These are phyloP conservation scores for Pestalotiopsis sp. DNA, from an alignment of 2,329 filamentous ascomycete species.

Conservation along the genomic window DNA sequence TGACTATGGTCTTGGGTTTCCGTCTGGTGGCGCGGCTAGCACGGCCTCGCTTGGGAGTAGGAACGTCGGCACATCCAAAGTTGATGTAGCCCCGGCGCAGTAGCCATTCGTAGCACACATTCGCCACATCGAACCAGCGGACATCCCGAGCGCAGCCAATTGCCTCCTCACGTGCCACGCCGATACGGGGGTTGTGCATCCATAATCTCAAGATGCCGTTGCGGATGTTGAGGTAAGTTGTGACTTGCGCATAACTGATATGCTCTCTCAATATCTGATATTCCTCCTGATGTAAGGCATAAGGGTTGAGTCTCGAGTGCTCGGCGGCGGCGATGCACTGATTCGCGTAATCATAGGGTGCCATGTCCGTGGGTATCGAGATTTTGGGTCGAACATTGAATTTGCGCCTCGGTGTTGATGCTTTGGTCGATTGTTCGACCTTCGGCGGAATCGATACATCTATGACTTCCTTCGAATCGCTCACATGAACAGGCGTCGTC, in stretches of 20 bases:
- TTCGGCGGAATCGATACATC: slow-evolving; percentile 16
- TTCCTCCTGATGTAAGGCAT: slow-evolving; percentile 82
- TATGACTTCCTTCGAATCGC: slow-evolving; percentile 35
- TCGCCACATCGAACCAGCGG: slow-evolving; percentile 87
- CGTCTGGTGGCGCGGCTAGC: slow-evolving; percentile 44
- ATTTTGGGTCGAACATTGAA: slow-evolving; percentile 73
- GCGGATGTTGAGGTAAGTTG: slow-evolving; percentile 92
- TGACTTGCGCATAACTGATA: slow-evolving; percentile 87
- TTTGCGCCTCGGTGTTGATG: slow-evolving; percentile 32
- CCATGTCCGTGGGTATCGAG: slow-evolving; percentile 78
- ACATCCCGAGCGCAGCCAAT: slow-evolving; percentile 86
- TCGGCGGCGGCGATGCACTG: slow-evolving; percentile 91
- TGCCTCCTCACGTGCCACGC: slow-evolving; percentile 82
- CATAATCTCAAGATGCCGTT: slow-evolving; percentile 92
- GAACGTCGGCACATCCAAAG: slow-evolving; percentile 85
- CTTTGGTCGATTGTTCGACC: slow-evolving; percentile 19
- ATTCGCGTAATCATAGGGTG: slow-evolving; percentile 78
- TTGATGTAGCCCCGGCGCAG: slow-evolving; percentile 93
- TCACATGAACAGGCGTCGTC: slow-evolving; percentile 59
- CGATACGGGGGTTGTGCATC: slow-evolving; percentile 82
- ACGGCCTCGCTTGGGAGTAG: slow-evolving; percentile 43
- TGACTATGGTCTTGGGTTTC: slow-evolving; percentile 73
- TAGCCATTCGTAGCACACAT: slow-evolving; percentile 90
- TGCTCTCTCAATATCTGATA: slow-evolving; percentile 79
- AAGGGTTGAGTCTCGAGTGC: slow-evolving; percentile 86